Base-by-base conservation (phyloP, 371 early-diverging fungal genomes). In the Lichtheimia hyalospora region DNA sequence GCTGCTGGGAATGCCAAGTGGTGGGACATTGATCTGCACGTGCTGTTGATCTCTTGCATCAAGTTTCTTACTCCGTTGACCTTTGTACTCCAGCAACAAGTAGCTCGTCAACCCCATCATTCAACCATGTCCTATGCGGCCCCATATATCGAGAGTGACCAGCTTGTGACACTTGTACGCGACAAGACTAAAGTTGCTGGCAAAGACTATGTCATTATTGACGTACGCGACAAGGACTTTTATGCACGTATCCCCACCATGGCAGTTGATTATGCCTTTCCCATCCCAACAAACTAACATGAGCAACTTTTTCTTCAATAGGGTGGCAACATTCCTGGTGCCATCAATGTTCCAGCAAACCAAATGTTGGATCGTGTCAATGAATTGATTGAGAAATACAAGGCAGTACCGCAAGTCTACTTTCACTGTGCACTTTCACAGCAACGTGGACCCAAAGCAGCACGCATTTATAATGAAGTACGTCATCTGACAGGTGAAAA, bases 351-450 rank as follows among this genome's bases (percentile, higher is more conserved):
- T n/a, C 92, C 93, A 0, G 81, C 92, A 0, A 72, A 70, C 20
- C 69, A 83, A 43, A 67, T 94, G 54, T 61, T 69, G 3, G 86
- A 84, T 27, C 55, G 64, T 46, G 78, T 84, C 0, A 75, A 76
- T 2, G 61, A 57, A 0, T 57, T 89, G 18, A 70, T 88, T 42
- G 69, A 69, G 15, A 58, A 83, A 51, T 86, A 88, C 66, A 46
- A 65, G n/a, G 34, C 71, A 13, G 86, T 91, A 1, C 90, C 91
- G 0, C 65, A 69, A 21, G 73, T 95, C 1, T 81, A 87, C 58
- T 93, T 95, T 63, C 94, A 94, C 64, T 95, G 96, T 63, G 90
- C 92, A 4, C 68, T 92, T 23, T 93, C 93, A 13, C 92, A 94
- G 70, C 55, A 74, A 24, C 50, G 60, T 66, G 80, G 96, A 0